Conservation (phyloP, 257 asterid genomes). For the Vinca minor region DNA sequence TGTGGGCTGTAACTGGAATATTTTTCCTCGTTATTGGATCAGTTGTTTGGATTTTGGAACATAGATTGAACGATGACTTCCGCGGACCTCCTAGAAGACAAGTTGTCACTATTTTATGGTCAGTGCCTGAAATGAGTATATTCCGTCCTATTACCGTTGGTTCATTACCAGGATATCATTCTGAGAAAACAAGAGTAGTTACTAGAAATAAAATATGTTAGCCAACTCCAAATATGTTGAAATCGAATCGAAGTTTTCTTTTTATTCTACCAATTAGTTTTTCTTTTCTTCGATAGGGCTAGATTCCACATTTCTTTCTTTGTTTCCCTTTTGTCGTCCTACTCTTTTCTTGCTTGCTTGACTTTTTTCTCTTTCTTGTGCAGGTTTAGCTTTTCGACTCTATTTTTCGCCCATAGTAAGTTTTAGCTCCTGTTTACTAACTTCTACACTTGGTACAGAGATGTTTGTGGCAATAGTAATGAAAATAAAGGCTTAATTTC, state of each 20-base stretch:
- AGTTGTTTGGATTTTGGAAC: constrained; percentile 42
- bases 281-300: not conserved
- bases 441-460: not conserved
- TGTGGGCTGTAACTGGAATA: constrained; percentile 32
- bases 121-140: not conserved
- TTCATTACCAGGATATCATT: not conserved
- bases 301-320: not conserved
- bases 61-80: constrained; percentile 36
- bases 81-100: constrained; percentile 45
- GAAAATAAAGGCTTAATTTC: not conserved
- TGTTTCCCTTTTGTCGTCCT: not conserved
- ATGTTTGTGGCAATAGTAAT: not conserved
- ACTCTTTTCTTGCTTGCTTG: not conserved
- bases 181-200: not conserved
- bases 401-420: constrained; percentile 40
- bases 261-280: not conserved
- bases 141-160: not conserved
- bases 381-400: constrained; percentile 46
- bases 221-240: not conserved
- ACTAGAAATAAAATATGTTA: not conserved
- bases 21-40: constrained; percentile 29
- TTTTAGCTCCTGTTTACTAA: constrained; percentile 3
- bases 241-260: not conserved
- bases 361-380: constrained; percentile 9
- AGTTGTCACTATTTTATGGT: constrained; percentile 36